Base-by-base conservation (phyloP, 2,329 filamentous ascomycete species). In the Albophoma yamanashiensis region DNA sequence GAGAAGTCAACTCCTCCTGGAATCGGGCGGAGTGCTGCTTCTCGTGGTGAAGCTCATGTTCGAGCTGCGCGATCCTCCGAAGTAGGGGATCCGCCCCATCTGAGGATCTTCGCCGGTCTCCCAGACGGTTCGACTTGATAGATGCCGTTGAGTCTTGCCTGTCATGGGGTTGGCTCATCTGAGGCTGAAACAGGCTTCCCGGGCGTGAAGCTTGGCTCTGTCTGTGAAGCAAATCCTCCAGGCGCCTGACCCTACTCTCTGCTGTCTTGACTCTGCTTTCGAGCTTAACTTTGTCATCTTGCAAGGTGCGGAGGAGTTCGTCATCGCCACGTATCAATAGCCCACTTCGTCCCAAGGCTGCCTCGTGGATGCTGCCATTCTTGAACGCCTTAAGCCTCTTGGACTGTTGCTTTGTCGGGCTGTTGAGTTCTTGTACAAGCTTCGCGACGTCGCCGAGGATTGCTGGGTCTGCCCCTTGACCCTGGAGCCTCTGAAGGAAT, bases 371-470 rank as follows among this genome's bases (percentile, higher is more conserved):
- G 69, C 94, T 97, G 20, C 94, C 94, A 69, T 95, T 94, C 71
- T 97, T 97, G 78, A 99, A 97, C 6, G 91, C 92, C 71, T 93
- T 96, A 8, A 94, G 84, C 60, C 91, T 85, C 73, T 91, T 92
- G 62, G 87, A 84, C 70, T 96, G 92, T 71, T 94, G 91, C 67
- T 89, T 91, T 0, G 91, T 94, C 3, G 93, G 92, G 60, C 83
- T 85, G 70, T 87, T 87, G 17, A 97, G 79, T 59, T 96, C 92
- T 62, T 87, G 86, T 62, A 95, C 82, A 22, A 92, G 83, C 68
- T 91, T 89, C 4, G 80, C 78, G 40, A 97, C 80, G 58, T 96
- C 90, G 14, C 86, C 81, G 1, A 91, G 78, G 61, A 92, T 78
- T 1, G 79, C 78, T 6, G 84, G 77, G 60, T 93, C 86, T 0